Evolutionary conservation across 2,329 filamentous ascomycete species (phyloP), one percentile per base, ranked within the genome.

Genomic region (Aspergillus pseudotamarii): DNA sequence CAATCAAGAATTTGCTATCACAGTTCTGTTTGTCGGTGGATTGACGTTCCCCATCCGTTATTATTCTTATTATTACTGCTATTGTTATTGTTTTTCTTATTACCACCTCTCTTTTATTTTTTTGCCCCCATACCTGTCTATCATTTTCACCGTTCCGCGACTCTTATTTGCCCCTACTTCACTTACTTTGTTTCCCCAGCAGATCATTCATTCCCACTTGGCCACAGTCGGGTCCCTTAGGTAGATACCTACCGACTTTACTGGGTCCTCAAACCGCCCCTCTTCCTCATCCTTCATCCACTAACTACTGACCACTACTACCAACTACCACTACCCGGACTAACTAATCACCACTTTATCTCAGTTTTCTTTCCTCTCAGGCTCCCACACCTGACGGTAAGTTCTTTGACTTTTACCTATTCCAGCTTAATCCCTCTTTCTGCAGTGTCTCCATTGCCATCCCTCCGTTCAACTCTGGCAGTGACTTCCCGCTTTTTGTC

Each of bases 1-100:
- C 60, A 61, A 57, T 58, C 55, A 59, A 51, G 30, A 32, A 60
- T 41, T 41, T 26, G 41, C 58, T 51, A 46, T 59, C 58, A 59
- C 48, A 59, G 30, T 19, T 41, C 56, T 59, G 63, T 59, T 61
- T 55, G 57, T 59, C 57, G 32, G 50, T 51, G 28, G 28, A 51
- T 51, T 51, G 28, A 34, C 48, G 28, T 51, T 26, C 23, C 46
- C 23, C 46, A 50, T 50, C 26, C 45, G 14, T 48, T 48, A 26
- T 28, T 48, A 26, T 48, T 48, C 26, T 51, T 32, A 11, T 32
- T 51, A 30, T 50, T n/a, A 50, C 26, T 51, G 48, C 60, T 51
- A 43, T 51, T 60, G 38, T 56, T 51, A 19, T 59, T 36, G 56
- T 65, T 56, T 59, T 63, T 57, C 51, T 59, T 57, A 51, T 58